These are phyloP conservation scores for Protostelium mycophagum DNA, from an alignment of 78 protist genomes.

Conservation along the genomic window DNA sequence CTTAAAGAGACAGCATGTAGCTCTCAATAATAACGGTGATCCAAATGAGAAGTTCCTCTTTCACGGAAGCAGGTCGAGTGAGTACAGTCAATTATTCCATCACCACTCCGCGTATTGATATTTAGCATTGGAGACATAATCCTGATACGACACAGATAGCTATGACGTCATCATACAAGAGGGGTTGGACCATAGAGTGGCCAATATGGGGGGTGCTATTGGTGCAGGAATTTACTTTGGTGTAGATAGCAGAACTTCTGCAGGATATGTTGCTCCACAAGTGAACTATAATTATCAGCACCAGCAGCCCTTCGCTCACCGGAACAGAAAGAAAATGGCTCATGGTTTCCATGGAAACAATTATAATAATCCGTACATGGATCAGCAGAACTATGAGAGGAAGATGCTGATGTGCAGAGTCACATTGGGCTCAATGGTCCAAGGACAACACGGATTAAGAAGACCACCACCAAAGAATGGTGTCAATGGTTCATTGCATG, in stretches of 20 bases:
- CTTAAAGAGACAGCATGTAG: not conserved
- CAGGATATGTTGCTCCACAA: not conserved
- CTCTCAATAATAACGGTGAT: not conserved
- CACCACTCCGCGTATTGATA: too few species aligned
- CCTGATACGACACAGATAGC: too few species aligned
- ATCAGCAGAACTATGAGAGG: not conserved
- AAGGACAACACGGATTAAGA: not conserved
- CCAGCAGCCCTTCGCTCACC: not conserved
- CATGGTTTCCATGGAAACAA: too few species aligned
- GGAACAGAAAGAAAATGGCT: not conserved
- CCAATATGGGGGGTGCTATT: not conserved
- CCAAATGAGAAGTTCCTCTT: not conserved
- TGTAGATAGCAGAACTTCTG: not conserved
- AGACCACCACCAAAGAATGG: not conserved
- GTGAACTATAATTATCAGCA: not conserved
- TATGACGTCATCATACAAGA: not conserved
- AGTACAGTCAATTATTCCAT: too few species aligned
- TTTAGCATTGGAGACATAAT: too few species aligned
- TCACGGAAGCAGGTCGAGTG: not conserved
- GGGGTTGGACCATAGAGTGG: not conserved
- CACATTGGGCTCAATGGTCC: not conserved
- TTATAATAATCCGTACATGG: too few species aligned
- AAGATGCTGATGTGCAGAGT: not conserved
- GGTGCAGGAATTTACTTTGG: not conserved
- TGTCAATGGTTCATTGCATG: not conserved